phyloP scores from a whole-genome alignment of 495 filamentous ascomycete genomes.

The Copromyces sp. region DNA sequence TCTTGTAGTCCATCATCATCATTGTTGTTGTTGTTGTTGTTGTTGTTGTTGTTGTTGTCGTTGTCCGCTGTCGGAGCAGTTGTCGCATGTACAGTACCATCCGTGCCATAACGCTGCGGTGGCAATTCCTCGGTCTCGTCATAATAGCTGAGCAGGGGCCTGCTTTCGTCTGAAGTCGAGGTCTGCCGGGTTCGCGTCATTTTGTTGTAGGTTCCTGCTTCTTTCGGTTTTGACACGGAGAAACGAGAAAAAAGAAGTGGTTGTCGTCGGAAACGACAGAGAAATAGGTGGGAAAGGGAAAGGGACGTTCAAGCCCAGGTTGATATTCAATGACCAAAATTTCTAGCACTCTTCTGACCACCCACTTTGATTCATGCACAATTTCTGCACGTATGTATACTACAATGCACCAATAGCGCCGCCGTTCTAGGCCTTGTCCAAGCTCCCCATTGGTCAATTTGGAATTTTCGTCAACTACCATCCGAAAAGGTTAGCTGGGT shows the following conservation, averaged over 20 bases:
- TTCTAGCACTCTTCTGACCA: not conserved
- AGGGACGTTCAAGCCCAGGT: not conserved
- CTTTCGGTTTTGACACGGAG: constrained; percentile 2
- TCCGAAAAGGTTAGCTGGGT: no score
- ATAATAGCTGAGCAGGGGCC: not conserved
- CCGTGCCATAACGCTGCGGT: not conserved
- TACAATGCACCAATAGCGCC: not conserved
- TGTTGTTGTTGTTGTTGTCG: not conserved
- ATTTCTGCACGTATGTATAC: not conserved
- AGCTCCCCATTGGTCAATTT: not conserved
- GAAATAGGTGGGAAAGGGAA: not conserved
- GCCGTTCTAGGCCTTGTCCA: not conserved
- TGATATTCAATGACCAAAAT: not conserved
- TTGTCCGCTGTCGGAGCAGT: not conserved
- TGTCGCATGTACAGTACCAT: not conserved
- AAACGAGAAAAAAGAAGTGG: not conserved
- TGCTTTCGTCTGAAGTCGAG: not conserved
- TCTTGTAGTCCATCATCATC: constrained; percentile 21
- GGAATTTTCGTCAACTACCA: not conserved
- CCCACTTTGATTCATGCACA: not conserved
- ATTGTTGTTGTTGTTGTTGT: constrained; percentile 8
- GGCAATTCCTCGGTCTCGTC: not conserved
- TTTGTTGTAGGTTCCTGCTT: constrained; percentile 5
- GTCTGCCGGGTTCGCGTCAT: not conserved
- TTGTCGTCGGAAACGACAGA: not conserved